Evolutionary conservation across 2,329 filamentous ascomycete species (phyloP).

Genomic region (Tetracladium maxilliforme): DNA sequence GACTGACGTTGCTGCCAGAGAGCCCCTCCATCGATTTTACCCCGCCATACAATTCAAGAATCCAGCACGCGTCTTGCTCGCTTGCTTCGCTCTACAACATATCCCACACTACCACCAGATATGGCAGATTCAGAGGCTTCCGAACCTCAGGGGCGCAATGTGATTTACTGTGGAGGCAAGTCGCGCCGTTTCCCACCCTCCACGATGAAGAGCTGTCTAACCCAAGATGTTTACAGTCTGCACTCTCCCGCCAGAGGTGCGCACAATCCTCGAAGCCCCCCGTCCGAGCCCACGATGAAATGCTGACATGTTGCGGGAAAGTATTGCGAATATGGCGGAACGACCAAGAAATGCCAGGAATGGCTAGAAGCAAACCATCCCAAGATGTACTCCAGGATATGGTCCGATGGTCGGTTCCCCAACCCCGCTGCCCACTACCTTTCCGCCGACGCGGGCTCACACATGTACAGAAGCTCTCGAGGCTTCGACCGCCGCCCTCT

Average conservation of each 20-base stretch:
- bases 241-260: conserved; percentile 50
- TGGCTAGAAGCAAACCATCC: conserved; percentile 73
- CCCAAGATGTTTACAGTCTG: conserved; percentile 30
- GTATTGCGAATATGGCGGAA: conserved; percentile 99
- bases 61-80: no score
- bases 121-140: conserved; percentile 5
- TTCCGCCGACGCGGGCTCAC: conserved; percentile 2
- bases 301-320: conserved; percentile 20
- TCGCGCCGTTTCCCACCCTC: conserved; percentile 3
- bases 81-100: no score
- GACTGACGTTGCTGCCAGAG: no score
- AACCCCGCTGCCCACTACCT: conserved; percentile 1
- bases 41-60: no score
- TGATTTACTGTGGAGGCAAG: conserved; percentile 17
- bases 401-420: conserved; percentile 58
- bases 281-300: background rate
- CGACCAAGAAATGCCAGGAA: conserved; percentile 90
- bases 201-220: conserved; percentile 5
- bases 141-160: conserved; percentile 14
- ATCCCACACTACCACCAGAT: background rate
- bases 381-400: conserved; percentile 62
- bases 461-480: conserved; percentile 53
- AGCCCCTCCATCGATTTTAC: no score
- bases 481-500: conserved; percentile 73
- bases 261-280: conserved; percentile 1